phyloP scores from a whole-genome alignment of 345 rosid genomes.

The Rhodamnia argentea region DNA sequence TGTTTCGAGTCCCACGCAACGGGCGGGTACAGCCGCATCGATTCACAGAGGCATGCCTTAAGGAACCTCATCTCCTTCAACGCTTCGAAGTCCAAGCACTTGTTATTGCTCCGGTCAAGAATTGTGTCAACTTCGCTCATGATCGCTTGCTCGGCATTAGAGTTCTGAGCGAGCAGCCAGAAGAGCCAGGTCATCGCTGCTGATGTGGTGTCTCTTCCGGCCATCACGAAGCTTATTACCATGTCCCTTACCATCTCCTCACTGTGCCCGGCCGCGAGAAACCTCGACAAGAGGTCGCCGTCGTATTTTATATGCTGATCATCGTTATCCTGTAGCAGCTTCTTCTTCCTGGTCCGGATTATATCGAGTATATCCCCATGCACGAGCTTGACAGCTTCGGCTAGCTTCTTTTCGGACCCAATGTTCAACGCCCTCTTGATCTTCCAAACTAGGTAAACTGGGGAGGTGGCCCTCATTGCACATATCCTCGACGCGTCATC shows the following conservation, averaged over 20 bases:
- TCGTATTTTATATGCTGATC: not conserved
- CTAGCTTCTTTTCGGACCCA: constrained; percentile 52
- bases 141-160: constrained; percentile 8
- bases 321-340: constrained; percentile 2
- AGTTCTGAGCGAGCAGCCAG: constrained; percentile 39
- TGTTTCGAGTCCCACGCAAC: constrained; percentile 40
- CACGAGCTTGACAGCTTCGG: constrained; percentile 25
- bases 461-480: constrained; percentile 46
- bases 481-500: constrained; percentile 44
- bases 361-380: constrained; percentile 22
- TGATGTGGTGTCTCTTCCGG: constrained; percentile 47
- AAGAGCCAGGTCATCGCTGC: constrained; percentile 50
- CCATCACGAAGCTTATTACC: constrained; percentile 34
- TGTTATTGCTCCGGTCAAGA: not conserved
- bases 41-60: constrained; percentile 60
- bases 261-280: constrained; percentile 28
- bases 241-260: constrained; percentile 45
- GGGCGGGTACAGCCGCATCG: constrained; percentile 62
- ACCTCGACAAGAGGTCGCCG: constrained; percentile 39
- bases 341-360: constrained; percentile 24
- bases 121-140: constrained; percentile 15
- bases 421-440: constrained; percentile 35
- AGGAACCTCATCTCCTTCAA: constrained; percentile 42
- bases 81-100: constrained; percentile 18
- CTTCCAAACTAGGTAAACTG: constrained; percentile 50